Conservation (phyloP, 805 yeast species). For the Groenewaldozyma salmanticensis region DNA sequence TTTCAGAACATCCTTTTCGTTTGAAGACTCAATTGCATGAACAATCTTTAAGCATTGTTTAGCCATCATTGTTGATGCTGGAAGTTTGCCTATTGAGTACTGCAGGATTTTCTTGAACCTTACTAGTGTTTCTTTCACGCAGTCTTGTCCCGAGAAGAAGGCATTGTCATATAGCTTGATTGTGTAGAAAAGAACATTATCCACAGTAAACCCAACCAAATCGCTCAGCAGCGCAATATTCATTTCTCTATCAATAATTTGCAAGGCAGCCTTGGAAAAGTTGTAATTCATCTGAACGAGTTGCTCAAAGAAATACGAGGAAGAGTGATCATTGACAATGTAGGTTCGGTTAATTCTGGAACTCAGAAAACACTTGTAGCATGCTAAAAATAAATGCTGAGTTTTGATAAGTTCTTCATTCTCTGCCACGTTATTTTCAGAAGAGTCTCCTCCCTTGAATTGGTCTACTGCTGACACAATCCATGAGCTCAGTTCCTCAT, state of each 20-base stretch:
- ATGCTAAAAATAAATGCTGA: constrained; percentile 7
- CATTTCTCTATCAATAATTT: constrained; percentile 2
- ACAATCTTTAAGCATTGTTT: constrained; percentile 9
- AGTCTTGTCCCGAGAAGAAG: background rate
- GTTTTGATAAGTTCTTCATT: background rate
- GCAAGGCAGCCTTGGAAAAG: constrained; percentile 7
- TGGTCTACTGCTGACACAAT: background rate
- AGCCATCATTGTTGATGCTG: constrained; percentile 5
- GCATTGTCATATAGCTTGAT: constrained; percentile 2
- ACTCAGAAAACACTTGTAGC: constrained; percentile 10
- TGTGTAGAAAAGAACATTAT: constrained; percentile 12
- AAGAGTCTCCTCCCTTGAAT: background rate
- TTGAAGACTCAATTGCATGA: constrained; percentile 5
- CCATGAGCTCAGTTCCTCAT: constrained; percentile 12
- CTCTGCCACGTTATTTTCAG: background rate
- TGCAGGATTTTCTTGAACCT: background rate
- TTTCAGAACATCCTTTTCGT: background rate
- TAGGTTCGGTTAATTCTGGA: constrained; percentile 13
- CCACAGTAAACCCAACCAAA: constrained; percentile 11
- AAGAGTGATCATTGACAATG: background rate
- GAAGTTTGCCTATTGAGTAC: background rate
- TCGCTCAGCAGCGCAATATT: constrained; percentile 3
- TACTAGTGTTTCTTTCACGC: constrained; percentile 3
- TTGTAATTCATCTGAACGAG: constrained; percentile 6
- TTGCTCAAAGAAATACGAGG: constrained; percentile 7